phyloP scores from a whole-genome alignment of 805 yeast genomes.

The Metschnikowia dekortorum region DNA sequence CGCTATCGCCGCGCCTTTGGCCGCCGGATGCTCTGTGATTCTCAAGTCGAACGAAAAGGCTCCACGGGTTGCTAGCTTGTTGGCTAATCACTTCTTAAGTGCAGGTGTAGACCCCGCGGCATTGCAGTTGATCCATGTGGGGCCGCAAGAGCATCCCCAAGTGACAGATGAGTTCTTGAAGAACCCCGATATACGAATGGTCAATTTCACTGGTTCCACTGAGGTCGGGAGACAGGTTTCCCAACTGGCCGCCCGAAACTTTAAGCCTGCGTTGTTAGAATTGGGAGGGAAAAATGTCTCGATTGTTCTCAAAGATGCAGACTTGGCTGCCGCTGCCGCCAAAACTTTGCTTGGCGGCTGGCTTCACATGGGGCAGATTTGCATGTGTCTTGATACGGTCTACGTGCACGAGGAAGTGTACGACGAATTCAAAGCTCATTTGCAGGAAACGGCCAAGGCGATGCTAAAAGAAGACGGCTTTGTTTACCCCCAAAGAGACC shows the following conservation, averaged over 20 bases:
- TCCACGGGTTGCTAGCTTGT: constrained; percentile 28
- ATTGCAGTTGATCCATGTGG: constrained; percentile 31
- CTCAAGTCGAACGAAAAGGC: constrained; percentile 39
- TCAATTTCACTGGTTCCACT: constrained; percentile 47
- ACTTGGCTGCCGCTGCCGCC: constrained; percentile 28
- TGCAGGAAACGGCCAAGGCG: constrained; percentile 17
- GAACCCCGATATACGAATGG: constrained; percentile 26
- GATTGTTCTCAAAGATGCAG: constrained; percentile 30
- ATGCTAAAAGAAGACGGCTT: constrained; percentile 18
- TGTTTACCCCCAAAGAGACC: constrained; percentile 27
- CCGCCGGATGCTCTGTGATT: constrained; percentile 48
- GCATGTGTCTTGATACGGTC: constrained; percentile 43
- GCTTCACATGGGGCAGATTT: constrained; percentile 45
- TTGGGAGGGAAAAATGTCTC: constrained; percentile 44
- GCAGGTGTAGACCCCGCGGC: constrained; percentile 38
- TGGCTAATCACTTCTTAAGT: constrained; percentile 28
- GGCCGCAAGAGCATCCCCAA: constrained; percentile 21
- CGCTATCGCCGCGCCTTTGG: constrained; percentile 40
- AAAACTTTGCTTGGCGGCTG: constrained; percentile 30
- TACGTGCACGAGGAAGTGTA: constrained; percentile 33
- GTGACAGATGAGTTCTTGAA: constrained; percentile 25
- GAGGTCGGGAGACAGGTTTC: constrained; percentile 36
- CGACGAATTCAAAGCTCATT: constrained; percentile 20
- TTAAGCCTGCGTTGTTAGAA: constrained; percentile 42
- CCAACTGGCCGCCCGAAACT: constrained; percentile 28